Base-by-base conservation (phyloP, 371 early-diverging fungal species). In the Dinochytrium kinnereticum region DNA sequence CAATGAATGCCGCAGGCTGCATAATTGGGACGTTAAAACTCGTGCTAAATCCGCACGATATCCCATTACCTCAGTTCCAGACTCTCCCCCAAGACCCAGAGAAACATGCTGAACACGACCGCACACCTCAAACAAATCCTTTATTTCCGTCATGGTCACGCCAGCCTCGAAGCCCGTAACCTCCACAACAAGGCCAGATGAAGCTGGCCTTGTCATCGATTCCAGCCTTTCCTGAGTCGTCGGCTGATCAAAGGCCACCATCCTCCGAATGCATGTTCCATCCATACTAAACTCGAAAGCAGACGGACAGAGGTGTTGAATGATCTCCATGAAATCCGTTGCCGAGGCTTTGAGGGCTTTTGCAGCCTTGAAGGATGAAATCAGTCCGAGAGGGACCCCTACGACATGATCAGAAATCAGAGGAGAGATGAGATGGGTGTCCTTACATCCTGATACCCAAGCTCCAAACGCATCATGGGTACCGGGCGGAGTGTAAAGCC, bases 331-430 rank as follows among this genome's bases (percentile, higher is more conserved):
- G 37, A 76, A n/a, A 59, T 55, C 28, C 5, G 55, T 24, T 21
- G 24, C 40, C 2, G 59, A 28, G 7, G 39, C 64, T 3, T 50
- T 44, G 1, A 28, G n/a, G 0, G 33, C 19, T 37, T 73, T 73
- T 39, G 61, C 39, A 36, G 64, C 3, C 50, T 73, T 73, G 50
- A 68, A 68, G 10, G 30, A 28, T 26, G 64, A 50, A 19, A 73
- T 26, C 33, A 59, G 19, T 7, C 24, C 19, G 5, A 69, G 21
- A 10, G 74, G 74, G 2, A 73, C 69, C 59, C 55, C 68, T 73
- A 34, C 5, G 19, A 33, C 26, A 64, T 10, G 13, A 37, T 21
- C 44, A 67, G 21, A 21, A 13, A 40, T 10, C 5, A 67, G 68
- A 40, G 44, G 28, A 50, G 24, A 44, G 40, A 49, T 13, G 34